Evolutionary conservation across 2,329 filamentous ascomycete species (phyloP), one percentile per base, ranked within the genome.

Genomic region (Colletotrichum eremochloae): DNA sequence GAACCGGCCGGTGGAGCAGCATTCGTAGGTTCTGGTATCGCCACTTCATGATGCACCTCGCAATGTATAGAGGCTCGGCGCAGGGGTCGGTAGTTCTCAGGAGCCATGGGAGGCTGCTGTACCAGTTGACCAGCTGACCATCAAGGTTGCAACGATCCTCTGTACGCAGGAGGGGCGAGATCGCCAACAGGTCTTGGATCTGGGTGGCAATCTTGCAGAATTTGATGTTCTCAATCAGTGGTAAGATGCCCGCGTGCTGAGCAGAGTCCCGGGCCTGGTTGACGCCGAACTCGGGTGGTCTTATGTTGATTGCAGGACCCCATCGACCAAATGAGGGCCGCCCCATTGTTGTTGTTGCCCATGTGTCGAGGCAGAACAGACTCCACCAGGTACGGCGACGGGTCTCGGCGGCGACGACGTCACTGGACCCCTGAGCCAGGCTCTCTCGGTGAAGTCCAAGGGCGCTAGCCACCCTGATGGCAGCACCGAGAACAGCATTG

Each of bases 161-260:
- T 40, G 87, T 84, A n/a, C 88, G 87, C 2, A 94, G 86, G 1
- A 94, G 84, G 0, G 93, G 92, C 1, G 90, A 88, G 66, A 92
- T 89, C 20, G 92, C 92, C 3, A 96, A 86, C 64, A 90, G 88
- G 77, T 96, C 93, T 79, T 96, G 93, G 68, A 95, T 92, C 73
- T 90, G 89, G 0, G 93, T 94, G 29, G 92, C 91, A 72, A 96
- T 93, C 79, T 92, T 93, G 82, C 92, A 94, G 81, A 95, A 95
- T 63, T 91, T 90, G 74, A 94, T 92, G 79, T 93, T 94, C 80
- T 95, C 91, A 38, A 93, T 89, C 20, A 94, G 82, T 0, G 92
- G 92, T 5, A 94, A 85, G 67, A 93, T 90, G 67, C 90, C 90
- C 1, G 91, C 86, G 60, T 92, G 85, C 76, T 90, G 90, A 0